A percentile compares a stretch with the other conserved stretches of the same genome.
Conservation (phyloP, 305 asterid genomes). For the Fraxinus baroniana region DNA sequence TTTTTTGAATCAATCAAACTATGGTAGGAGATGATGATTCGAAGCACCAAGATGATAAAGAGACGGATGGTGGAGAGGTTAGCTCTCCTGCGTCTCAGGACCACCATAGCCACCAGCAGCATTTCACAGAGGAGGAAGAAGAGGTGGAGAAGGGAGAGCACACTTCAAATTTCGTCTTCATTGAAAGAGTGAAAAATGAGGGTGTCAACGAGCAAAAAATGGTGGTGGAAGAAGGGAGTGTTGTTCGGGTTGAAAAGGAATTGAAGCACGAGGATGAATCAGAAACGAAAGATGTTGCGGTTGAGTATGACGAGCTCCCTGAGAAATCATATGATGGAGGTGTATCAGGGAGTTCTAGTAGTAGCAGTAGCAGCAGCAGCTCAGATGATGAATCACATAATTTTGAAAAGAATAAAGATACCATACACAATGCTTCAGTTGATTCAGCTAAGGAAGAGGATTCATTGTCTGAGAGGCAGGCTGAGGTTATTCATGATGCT, state of each 20-base stretch:
- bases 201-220: background rate
- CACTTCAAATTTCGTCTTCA: background rate
- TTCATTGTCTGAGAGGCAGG: conserved; percentile 11
- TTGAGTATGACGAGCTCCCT: conserved; percentile 16
- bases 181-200: conserved; percentile 11
- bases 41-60: conserved; percentile 33
- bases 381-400: conserved; percentile 43
- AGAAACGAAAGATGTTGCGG: background rate
- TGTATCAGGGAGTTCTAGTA: conserved; percentile 37
- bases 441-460: conserved; percentile 10
- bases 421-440: conserved; percentile 21
- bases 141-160: conserved; percentile 6
- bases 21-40: conserved; percentile 39
- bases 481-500: conserved; percentile 4
- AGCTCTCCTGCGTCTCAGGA: conserved; percentile 23
- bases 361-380: conserved; percentile 30
- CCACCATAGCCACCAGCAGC: conserved; percentile 7
- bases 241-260: conserved; percentile 38
- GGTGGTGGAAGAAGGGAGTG: conserved; percentile 22
- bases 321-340: conserved; percentile 32
- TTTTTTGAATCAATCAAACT: conserved; percentile 28
- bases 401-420: conserved; percentile 17
- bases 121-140: conserved; percentile 13
- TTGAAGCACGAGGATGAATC: conserved; percentile 26
- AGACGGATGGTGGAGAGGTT: conserved; percentile 25